Evolutionary conservation across 2,329 filamentous ascomycete species (phyloP), one percentile per base, ranked within the genome.

Genomic region (Penicillium sp.): DNA sequence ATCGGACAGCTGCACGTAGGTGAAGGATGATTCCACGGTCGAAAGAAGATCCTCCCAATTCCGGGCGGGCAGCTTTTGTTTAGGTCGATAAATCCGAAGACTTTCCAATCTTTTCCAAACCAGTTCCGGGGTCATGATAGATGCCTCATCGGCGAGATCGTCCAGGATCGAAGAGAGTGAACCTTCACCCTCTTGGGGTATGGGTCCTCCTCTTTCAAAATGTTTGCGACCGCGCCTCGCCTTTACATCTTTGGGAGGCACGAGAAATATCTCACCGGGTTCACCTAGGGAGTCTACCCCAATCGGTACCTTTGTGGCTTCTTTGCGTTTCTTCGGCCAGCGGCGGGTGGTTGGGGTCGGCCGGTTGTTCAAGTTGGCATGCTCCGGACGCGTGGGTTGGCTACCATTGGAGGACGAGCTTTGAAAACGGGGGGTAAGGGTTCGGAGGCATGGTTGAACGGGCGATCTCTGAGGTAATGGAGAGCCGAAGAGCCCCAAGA

Each of bases 211-310:
- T 16, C 13, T 33, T 5, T 33, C 31, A 33, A 24, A 19, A 11
- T 43, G 47, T 52, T 57, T 51, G 52, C 37, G 52, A n/a, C 19
- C 51, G 24, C 31, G 55, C 27, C 60, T 39, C 35, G n/a, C 35
- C 35, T 39, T 39, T 59, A 27, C 65, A 63, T n/a, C 16, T 29
- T 66, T 68, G 49, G 64, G 56, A 39, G 65, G 63, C 9, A 77
- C 63, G 24, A 77, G 64, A 26, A 77, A 60, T 6, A 77, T 69
- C 49, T 76, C 67, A 3, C 69, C 73, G 1, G 73, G 74, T 48
- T 72, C 66, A 27, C 75, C 75, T 9, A 77, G 60, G 1, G 71
- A 57, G 37, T 70, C 61, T 27, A 75, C 68, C 33, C 67, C 68
- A 9, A 77, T 68, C n/a, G 37, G 33, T 8, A 50, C 31, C 14